Percentiles rank a stretch among this genome's conserved stretches.
These are phyloP conservation scores for Diplotaxis tenuifolia DNA, from an alignment of 345 rosid genomes.

Conservation along the genomic window DNA sequence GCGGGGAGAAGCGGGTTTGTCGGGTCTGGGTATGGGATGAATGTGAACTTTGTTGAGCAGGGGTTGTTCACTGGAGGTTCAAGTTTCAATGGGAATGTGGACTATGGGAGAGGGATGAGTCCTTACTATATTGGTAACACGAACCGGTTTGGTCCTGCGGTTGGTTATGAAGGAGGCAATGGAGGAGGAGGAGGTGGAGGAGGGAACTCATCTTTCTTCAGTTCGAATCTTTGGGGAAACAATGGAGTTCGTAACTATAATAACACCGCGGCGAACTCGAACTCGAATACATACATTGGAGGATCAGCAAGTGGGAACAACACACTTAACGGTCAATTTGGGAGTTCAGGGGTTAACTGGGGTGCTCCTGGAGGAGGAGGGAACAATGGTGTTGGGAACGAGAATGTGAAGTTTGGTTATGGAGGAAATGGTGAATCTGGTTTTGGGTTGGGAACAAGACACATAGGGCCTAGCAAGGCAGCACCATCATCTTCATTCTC, in stretches of 20 bases:
- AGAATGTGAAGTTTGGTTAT: constrained; percentile 31
- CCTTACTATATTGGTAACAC: constrained; percentile 70
- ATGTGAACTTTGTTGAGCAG: constrained; percentile 80
- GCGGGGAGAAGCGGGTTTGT: constrained; percentile 57
- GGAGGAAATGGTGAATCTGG: constrained; percentile 37
- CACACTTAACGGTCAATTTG: constrained; percentile 57
- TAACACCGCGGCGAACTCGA: constrained; percentile 43
- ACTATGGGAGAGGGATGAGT: constrained; percentile 67
- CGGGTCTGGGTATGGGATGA: constrained; percentile 58
- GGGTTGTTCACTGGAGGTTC: constrained; percentile 61
- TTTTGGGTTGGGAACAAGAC: constrained; percentile 44
- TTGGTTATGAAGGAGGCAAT: constrained; percentile 54
- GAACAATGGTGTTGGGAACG: constrained; percentile 28
- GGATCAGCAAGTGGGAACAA: constrained; percentile 47
- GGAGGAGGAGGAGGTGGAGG: constrained; percentile 40
- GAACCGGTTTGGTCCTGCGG: constrained; percentile 63
- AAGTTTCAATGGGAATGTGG: constrained; percentile 53
- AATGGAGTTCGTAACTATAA: constrained; percentile 39
- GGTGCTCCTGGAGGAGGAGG: constrained; percentile 49
- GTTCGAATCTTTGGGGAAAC: constrained; percentile 86
- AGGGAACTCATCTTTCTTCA: constrained; percentile 63
- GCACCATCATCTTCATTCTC: constrained; percentile 63
- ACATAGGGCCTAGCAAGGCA: constrained; percentile 40
- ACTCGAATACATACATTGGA: constrained; percentile 42
- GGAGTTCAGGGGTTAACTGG: constrained; percentile 51